Percentiles rank a stretch among this genome's conserved stretches.
Conservation (phyloP, 345 rosid species). For the Angophora floribunda region DNA sequence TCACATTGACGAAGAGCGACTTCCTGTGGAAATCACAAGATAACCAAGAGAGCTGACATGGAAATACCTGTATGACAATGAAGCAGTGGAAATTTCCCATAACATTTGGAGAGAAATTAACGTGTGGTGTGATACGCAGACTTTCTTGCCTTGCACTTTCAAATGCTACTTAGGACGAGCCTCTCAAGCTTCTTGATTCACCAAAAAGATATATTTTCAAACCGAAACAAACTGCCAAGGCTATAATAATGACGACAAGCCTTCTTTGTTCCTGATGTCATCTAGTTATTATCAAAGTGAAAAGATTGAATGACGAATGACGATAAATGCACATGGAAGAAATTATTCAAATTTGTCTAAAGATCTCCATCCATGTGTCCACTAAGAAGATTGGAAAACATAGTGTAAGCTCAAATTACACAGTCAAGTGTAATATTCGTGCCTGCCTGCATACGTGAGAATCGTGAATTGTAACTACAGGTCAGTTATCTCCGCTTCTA, state of each 20-base stretch:
- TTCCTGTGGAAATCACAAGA: not conserved
- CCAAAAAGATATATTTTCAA: not conserved
- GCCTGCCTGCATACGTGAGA: not conserved
- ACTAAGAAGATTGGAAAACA: not conserved
- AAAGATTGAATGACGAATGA: not conserved
- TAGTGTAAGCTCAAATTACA: not conserved
- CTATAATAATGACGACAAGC: not conserved
- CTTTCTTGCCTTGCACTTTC: not conserved
- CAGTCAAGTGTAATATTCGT: not conserved
- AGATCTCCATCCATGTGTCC: not conserved
- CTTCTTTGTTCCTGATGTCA: not conserved
- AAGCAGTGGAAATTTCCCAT: not conserved
- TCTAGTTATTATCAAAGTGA: not conserved
- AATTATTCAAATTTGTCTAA: not conserved
- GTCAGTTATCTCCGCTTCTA: not conserved
- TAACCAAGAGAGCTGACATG: not conserved
- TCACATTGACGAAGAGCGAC: not conserved
- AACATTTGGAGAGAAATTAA: not conserved
- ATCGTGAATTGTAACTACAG: not conserved
- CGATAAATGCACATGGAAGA: not conserved
- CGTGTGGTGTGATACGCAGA: not conserved
- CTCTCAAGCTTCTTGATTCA: not conserved
- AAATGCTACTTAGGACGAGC: not conserved
- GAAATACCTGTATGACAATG: not conserved
- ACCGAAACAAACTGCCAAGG: not conserved